phyloP scores from a whole-genome alignment of 1,284 basidiomycete species.

The Bjerkandera adusta region DNA sequence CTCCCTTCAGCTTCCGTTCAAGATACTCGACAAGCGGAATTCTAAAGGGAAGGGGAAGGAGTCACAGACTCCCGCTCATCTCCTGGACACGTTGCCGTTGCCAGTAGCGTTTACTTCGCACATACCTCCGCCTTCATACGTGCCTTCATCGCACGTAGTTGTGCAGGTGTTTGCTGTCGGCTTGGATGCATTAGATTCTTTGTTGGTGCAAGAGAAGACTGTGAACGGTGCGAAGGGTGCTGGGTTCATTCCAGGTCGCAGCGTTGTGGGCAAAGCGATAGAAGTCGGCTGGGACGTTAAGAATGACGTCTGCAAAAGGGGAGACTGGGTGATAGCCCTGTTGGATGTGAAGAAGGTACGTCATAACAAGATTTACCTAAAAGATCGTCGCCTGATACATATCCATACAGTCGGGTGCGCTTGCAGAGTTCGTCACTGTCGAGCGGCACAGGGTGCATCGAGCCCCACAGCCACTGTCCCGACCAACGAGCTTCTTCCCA shows the following conservation, averaged over 20 bases:
- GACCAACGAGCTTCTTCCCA: constrained; percentile 24
- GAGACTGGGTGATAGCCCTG: constrained; percentile 83
- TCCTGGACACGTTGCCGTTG: constrained; percentile 49
- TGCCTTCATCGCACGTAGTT: constrained; percentile 65
- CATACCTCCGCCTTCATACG: constrained; percentile 70
- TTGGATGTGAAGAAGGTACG: constrained; percentile 75
- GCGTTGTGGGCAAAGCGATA: constrained; percentile 78
- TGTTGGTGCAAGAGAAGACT: constrained; percentile 52
- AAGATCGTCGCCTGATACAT: constrained; percentile 12
- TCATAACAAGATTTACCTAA: too few relatives aligned
- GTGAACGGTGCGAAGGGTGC: constrained; percentile 36
- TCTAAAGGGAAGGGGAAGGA: constrained; percentile 20
- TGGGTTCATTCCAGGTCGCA: constrained; percentile 79
- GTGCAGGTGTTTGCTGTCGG: constrained; percentile 87
- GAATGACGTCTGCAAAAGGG: constrained; percentile 59
- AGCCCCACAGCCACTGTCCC: constrained; percentile 54
- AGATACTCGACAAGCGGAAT: constrained; percentile 17
- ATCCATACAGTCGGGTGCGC: constrained; percentile 63
- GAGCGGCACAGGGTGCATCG: constrained; percentile 77
- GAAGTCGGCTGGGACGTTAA: constrained; percentile 80
- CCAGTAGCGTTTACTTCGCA: constrained; percentile 49
- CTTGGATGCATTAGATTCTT: constrained; percentile 69
- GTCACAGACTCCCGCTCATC: constrained; percentile 39
- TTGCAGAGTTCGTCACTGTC: constrained; percentile 80
- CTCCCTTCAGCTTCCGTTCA: constrained; percentile 20